Percentiles rank a stretch among this genome's conserved stretches.
Conservation (phyloP, 768 basidiomycete genomes). For the Pleurotus sapidus region DNA sequence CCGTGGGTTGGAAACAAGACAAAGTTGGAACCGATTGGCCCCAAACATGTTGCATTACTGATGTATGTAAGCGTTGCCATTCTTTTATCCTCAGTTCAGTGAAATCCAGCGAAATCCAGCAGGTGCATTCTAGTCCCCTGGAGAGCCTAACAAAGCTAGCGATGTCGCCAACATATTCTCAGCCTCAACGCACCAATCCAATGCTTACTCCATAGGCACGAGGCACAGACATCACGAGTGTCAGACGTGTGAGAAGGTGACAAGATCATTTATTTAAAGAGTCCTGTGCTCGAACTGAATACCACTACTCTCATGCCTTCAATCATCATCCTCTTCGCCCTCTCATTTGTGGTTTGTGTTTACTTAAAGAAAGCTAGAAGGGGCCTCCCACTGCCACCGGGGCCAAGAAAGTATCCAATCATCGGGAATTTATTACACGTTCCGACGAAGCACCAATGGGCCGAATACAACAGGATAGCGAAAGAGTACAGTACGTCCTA, state of each 20-base stretch:
- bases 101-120: no score
- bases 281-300: no score
- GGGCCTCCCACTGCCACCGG: constrained; percentile 20
- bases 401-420: constrained; percentile 21
- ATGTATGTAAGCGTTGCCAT: no score
- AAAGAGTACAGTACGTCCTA: constrained; percentile 14
- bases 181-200: background rate
- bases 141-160: no score
- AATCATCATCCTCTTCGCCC: background rate
- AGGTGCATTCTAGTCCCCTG: no score
- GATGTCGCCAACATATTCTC: background rate
- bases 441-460: constrained; percentile 16
- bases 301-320: background rate
- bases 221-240: background rate
- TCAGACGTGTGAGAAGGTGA: background rate
- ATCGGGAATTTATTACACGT: constrained; percentile 22
- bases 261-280: no score
- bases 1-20: no score
- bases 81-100: no score
- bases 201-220: background rate
- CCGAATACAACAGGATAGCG: constrained; percentile 17
- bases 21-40: no score
- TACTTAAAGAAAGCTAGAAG: background rate
- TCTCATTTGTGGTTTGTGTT: background rate
- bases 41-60: no score